Conservation (phyloP, 2,329 filamentous ascomycete genomes). For the Hypomyces perniciosus region DNA sequence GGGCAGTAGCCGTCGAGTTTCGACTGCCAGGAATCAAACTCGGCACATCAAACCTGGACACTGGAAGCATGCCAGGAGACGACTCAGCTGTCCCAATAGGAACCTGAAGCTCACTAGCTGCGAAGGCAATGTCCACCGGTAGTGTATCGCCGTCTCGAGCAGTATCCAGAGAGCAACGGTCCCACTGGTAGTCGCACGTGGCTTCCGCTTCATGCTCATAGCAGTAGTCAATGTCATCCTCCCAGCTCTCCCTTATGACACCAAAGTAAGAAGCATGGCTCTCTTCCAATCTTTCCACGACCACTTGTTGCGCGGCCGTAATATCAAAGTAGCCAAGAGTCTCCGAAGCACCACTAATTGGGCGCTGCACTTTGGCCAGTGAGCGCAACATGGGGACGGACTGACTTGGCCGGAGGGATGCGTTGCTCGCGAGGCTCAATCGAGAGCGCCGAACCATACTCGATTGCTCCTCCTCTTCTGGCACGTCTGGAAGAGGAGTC, state of each 20-base stretch:
- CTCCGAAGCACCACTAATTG: conserved; percentile 45
- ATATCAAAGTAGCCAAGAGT: conserved; percentile 43
- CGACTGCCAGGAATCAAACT: conserved; percentile 46
- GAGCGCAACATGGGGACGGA: conserved; percentile 51
- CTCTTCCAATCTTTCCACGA: conserved; percentile 6
- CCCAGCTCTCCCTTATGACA: conserved; percentile 50
- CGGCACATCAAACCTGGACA: conserved; percentile 36
- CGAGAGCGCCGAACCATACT: conserved; percentile 33
- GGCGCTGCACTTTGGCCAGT: conserved; percentile 34
- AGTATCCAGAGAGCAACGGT: conserved; percentile 48
- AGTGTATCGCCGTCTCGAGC: conserved; percentile 19
- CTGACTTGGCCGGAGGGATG: conserved; percentile 48
- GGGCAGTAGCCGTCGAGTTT: conserved; percentile 32
- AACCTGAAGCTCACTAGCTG: conserved; percentile 14
- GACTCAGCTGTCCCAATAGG: conserved; percentile 13
- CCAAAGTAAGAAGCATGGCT: conserved; percentile 20
- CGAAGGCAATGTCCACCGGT: conserved; percentile 20
- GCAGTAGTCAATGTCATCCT: conserved; percentile 65
- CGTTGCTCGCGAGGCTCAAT: conserved; percentile 42
- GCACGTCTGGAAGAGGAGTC: conserved; percentile 49
- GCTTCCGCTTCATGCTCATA: conserved; percentile 64
- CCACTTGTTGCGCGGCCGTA: conserved; percentile 29
- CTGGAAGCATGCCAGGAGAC: conserved; percentile 24
- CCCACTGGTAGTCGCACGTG: conserved; percentile 61
- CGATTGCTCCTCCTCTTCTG: conserved; percentile 54